phyloP scores from a whole-genome alignment of 2,329 filamentous ascomycete species.

The Ophiostoma sp. region DNA sequence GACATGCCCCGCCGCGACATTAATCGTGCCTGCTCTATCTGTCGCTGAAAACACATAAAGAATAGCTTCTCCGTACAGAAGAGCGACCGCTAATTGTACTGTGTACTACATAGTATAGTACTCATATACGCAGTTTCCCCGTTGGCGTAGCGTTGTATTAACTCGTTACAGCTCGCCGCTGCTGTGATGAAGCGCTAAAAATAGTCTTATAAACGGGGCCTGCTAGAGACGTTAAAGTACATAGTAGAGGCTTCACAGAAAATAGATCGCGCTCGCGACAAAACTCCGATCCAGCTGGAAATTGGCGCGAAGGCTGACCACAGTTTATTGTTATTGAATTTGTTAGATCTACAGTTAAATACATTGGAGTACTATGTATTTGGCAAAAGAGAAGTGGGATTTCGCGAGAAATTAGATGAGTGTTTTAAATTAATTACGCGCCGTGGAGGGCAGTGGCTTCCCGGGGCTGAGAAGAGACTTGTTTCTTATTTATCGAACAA shows the following conservation, averaged over 20 bases:
- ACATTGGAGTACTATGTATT: no score
- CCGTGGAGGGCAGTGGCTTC: neutral
- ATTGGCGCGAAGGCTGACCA: neutral
- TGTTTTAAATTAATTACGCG: neutral
- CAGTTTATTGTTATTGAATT: neutral
- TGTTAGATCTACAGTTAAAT: no score
- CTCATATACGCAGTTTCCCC: neutral
- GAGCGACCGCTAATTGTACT: neutral
- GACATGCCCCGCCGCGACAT: neutral
- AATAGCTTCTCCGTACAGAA: neutral
- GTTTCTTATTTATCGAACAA: neutral
- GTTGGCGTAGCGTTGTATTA: neutral
- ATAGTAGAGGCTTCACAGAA: neutral
- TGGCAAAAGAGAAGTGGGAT: neutral
- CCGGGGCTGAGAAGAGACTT: neutral
- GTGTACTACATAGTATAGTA: no score
- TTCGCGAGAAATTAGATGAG: neutral
- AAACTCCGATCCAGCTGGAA: slow-evolving; percentile 9
- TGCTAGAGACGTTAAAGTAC: neutral
- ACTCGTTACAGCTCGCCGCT: neutral
- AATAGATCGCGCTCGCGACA: neutral
- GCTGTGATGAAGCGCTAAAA: neutral
- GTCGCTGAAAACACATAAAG: neutral
- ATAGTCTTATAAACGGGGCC: neutral
- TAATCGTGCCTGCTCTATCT: neutral